phyloP scores from a whole-genome alignment of 306 rosid species.

The Quercus cerris region DNA sequence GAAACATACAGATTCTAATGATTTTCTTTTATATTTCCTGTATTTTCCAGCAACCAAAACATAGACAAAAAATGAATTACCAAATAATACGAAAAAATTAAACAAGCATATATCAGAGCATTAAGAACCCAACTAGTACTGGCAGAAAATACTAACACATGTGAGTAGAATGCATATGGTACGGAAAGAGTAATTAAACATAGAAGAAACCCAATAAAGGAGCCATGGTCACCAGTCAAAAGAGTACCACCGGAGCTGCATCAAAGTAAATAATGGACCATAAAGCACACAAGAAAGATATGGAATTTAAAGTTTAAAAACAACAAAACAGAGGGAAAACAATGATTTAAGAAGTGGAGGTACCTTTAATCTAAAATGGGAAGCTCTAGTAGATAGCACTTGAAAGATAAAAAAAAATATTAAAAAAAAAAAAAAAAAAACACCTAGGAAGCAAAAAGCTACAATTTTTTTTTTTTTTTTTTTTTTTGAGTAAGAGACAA shows the following conservation, averaged over 20 bases:
- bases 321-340: neutral
- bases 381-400: neutral
- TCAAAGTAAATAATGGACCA: neutral
- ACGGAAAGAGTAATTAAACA: neutral
- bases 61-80: neutral
- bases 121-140: neutral
- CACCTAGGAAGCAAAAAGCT: neutral
- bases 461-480: too few species aligned
- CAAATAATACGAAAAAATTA: neutral
- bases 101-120: neutral
- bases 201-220: neutral
- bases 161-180: neutral
- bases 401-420: neutral
- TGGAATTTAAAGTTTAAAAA: conserved; percentile 3
- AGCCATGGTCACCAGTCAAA: neutral
- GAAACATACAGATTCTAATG: too few species aligned
- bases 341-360: neutral
- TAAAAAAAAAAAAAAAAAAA: too few species aligned
- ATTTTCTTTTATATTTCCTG: too few species aligned
- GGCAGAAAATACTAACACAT: neutral
- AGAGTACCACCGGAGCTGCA: conserved; percentile 26
- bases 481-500: neutral
- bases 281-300: neutral
- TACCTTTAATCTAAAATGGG: conserved; percentile 14
- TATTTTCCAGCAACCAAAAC: neutral